phyloP scores from a whole-genome alignment of 2,329 filamentous ascomycete species.

The Verticillium isaacii region DNA sequence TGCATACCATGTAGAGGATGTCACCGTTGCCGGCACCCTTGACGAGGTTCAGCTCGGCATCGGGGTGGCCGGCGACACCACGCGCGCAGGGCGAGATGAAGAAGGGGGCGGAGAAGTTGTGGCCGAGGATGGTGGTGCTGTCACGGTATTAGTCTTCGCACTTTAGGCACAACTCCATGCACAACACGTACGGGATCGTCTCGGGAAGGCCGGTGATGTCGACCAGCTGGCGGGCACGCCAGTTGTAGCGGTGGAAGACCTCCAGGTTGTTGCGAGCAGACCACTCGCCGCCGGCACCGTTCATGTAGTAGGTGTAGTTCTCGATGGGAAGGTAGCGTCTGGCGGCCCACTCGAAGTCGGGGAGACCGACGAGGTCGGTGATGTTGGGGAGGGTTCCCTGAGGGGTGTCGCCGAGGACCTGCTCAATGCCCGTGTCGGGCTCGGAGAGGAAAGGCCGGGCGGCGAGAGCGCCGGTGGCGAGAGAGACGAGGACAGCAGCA shows the following conservation, averaged over 20 bases:
- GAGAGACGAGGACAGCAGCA: constrained; percentile 18
- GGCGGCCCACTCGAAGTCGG: constrained; percentile 50
- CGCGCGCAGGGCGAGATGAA: constrained; percentile 47
- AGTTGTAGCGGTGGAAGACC: constrained; percentile 41
- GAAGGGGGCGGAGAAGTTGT: constrained; percentile 50
- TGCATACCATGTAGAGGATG: constrained; percentile 42
- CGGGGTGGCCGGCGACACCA: constrained; percentile 36
- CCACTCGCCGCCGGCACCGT: constrained; percentile 51
- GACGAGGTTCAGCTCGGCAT: constrained; percentile 45
- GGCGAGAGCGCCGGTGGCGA: constrained; percentile 30
- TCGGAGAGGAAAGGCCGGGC: constrained; percentile 39
- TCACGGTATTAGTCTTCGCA: constrained; percentile 2
- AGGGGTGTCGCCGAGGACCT: constrained; percentile 27
- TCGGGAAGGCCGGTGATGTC: constrained; percentile 40
- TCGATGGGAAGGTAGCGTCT: constrained; percentile 38
- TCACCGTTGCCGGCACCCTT: constrained; percentile 40
- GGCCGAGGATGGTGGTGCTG: constrained; percentile 44
- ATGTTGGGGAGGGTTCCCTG: constrained; percentile 35
- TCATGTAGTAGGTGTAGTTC: constrained; percentile 54
- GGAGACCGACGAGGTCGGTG: constrained; percentile 39
- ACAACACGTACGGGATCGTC: constrained; percentile 25
- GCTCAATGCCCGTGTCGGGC: constrained; percentile 40
- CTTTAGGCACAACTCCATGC: neutral
- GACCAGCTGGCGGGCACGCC: constrained; percentile 43
- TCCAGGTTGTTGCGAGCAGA: constrained; percentile 54